A percentile compares a stretch with the other conserved stretches of the same genome.
These are phyloP conservation scores for Alternaria dauci DNA, from an alignment of 2,329 filamentous ascomycete genomes.

Conservation along the genomic window DNA sequence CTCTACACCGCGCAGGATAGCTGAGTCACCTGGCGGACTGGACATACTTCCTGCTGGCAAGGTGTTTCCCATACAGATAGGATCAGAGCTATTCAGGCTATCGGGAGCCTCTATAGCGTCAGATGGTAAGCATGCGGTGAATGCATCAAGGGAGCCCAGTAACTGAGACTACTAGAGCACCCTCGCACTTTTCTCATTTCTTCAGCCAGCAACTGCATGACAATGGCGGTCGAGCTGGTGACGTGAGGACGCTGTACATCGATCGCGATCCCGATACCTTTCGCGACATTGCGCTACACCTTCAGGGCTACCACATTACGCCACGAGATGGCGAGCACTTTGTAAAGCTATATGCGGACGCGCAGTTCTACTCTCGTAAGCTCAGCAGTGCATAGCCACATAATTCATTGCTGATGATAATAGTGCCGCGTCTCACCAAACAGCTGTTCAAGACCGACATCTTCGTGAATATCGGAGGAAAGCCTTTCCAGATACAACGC, in stretches of 20 bases:
- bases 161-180: constrained; percentile 72
- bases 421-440: constrained; percentile 86
- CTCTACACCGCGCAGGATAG: constrained; percentile 42
- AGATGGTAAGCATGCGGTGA: constrained; percentile 65
- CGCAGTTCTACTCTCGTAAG: constrained; percentile 89
- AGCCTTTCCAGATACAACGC: constrained; percentile 87
- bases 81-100: constrained; percentile 71
- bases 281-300: constrained; percentile 84
- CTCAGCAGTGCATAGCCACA: constrained; percentile 17
- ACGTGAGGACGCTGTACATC: constrained; percentile 86
- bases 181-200: constrained; percentile 95
- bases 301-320: constrained; percentile 87
- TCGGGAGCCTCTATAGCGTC: constrained; percentile 75
- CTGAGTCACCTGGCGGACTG: constrained; percentile 33
- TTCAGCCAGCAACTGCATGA: constrained; percentile 82
- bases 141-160: constrained; percentile 8
- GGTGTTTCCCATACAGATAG: constrained; percentile 76
- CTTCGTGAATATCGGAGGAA: constrained; percentile 87
- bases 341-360: constrained; percentile 91
- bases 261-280: constrained; percentile 92
- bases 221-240: constrained; percentile 66
- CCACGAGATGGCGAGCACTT: constrained; percentile 86
- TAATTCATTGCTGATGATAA: constrained; percentile 19
- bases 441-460: constrained; percentile 92
- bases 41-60: constrained; percentile 71